Base-by-base conservation (phyloP, 176 grass and related monocot species). In the Paspalum notatum region DNA sequence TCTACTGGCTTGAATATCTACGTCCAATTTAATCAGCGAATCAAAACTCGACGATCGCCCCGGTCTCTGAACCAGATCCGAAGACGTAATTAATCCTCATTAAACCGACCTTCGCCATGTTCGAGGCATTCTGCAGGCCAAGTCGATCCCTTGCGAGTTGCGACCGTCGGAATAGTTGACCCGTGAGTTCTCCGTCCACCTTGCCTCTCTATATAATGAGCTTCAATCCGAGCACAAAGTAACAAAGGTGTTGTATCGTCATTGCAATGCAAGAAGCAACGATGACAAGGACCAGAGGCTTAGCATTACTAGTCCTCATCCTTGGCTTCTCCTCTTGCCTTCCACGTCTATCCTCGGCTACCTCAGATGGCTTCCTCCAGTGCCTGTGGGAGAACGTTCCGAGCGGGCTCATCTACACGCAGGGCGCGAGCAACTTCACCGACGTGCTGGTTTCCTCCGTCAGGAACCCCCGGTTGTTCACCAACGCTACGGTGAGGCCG, bases 371-470 rank as follows among this genome's bases (percentile, higher is more conserved):
- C 3, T 93, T 97, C 48, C 67, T 90, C 42, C 88, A 82, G 12
- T 97, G 93, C 62, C 83, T 97, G 15, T 26, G 24, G 8, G 16
- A 50, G 9, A 69, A 75, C 50, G 60, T 80, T 3, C 82, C 82
- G 1, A 54, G 61, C 24, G 59, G 81, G 14, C 72, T 97, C 16
- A 12, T 93, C 20, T 86, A 68, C 79, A 84, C 44, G 22, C 62
- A 76, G 69, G 48, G 6, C 48, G 57, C 66, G 17, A 46, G 17
- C 69, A 53, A n/a, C 75, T 97, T 90, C 85, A n/a, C 20, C 51
- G 3, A 32, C 74, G 61, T 97, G 49, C 83, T 97, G 5, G 67
- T 79, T 6, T 93, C 90, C 9, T 86, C 90, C 62, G 70, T 97
- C 25, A n/a, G 62, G 14, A 97, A 93, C 67, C 66, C 89, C 2